Conservation (phyloP, 768 basidiomycete species). For the Naganishia kalamii region DNA sequence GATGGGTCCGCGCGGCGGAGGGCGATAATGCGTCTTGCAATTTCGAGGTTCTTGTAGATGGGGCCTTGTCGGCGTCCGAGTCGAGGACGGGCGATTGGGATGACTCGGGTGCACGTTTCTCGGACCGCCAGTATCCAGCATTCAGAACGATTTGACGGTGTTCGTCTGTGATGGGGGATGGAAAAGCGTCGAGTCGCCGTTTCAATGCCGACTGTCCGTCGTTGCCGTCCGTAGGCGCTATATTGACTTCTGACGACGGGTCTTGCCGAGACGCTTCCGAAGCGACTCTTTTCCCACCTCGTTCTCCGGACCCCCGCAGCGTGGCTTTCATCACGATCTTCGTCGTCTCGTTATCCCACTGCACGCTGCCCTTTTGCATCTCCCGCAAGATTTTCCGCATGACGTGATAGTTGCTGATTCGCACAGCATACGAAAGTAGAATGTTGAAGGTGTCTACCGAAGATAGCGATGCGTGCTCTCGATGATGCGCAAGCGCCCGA, state of each 20-base stretch:
- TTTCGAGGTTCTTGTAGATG: not conserved
- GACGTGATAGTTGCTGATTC: not conserved
- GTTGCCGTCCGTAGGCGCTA: not conserved
- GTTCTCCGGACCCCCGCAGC: not conserved
- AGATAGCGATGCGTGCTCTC: not conserved
- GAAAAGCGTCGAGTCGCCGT: not conserved
- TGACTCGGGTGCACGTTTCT: not conserved
- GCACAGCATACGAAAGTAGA: not conserved
- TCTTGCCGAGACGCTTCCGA: too few species aligned
- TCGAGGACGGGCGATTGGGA: not conserved
- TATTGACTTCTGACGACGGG: too few species aligned
- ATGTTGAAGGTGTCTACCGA: conserved; percentile 1
- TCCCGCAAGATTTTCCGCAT: not conserved
- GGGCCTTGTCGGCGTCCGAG: not conserved
- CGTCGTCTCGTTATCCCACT: not conserved
- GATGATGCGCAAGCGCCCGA: conserved; percentile 4
- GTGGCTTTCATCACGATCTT: conserved; percentile 1
- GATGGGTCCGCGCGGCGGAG: not conserved
- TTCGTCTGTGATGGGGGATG: not conserved
- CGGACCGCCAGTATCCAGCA: not conserved
- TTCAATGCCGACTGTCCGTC: not conserved
- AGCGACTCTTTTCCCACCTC: too few species aligned
- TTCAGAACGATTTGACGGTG: not conserved
- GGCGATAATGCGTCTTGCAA: not conserved
- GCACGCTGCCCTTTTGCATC: not conserved